Percentiles rank a stretch among this genome's conserved stretches.
Conservation (phyloP, 2,329 filamentous ascomycete species). For the Pseudogymnoascus destructans region DNA sequence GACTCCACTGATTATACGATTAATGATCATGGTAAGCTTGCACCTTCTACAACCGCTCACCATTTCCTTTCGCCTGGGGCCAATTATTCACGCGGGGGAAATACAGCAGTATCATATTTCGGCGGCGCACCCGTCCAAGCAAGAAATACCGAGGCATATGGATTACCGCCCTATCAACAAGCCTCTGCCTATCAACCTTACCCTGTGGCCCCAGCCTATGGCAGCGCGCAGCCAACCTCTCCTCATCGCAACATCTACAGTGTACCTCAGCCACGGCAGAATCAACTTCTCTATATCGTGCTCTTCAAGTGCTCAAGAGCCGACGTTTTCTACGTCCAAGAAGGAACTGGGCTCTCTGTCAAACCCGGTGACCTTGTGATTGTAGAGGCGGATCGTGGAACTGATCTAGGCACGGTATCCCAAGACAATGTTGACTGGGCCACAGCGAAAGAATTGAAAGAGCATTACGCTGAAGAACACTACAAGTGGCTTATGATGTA, state of each 20-base stretch:
- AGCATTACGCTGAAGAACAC: constrained; percentile 86
- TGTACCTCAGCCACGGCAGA: constrained; percentile 47
- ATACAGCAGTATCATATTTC: constrained; percentile 25
- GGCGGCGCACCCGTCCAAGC: constrained; percentile 20
- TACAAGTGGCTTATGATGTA: constrained; percentile 99
- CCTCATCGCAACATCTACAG: constrained; percentile 50
- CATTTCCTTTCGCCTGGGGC: background rate
- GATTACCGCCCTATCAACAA: constrained; percentile 17
- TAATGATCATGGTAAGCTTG: constrained; percentile 26
- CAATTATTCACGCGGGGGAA: constrained; percentile 17
- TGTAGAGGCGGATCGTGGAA: constrained; percentile 91
- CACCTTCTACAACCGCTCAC: constrained; percentile 12
- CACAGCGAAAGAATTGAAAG: constrained; percentile 76
- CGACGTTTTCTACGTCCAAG: constrained; percentile 94
- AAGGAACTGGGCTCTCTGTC: constrained; percentile 82
- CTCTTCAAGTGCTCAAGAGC: constrained; percentile 93
- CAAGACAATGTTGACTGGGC: constrained; percentile 80
- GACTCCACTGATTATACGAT: constrained; percentile 21
- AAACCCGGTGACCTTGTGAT: constrained; percentile 91
- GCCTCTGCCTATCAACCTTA: constrained; percentile 16
- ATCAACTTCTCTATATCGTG: constrained; percentile 72
- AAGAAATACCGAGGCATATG: constrained; percentile 19
- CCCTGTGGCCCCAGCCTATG: constrained; percentile 18
- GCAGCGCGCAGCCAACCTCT: constrained; percentile 36
- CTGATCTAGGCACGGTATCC: constrained; percentile 85